Evolutionary conservation across 2,329 filamentous ascomycete species (phyloP).

Genomic region (Mollisiaceae sp.): DNA sequence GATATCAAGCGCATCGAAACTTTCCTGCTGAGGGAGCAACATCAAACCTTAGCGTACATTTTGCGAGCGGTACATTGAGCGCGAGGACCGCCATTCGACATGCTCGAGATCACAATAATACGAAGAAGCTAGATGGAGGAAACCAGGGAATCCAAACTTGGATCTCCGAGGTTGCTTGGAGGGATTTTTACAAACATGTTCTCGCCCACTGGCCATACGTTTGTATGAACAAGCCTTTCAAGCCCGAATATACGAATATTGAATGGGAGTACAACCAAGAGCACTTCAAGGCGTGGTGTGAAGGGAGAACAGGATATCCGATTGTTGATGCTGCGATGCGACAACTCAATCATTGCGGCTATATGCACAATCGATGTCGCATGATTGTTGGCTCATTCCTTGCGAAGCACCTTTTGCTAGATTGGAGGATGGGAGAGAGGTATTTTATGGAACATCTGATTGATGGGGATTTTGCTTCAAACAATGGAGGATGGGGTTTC

Average conservation of each 20-base stretch:
- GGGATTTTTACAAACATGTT: slow-evolving; percentile 89
- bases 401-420: slow-evolving; percentile 78
- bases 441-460: slow-evolving; percentile 78
- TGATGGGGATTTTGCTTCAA: slow-evolving; percentile 44
- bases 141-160: slow-evolving; percentile 70
- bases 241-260: slow-evolving; percentile 83
- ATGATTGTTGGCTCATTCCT: slow-evolving; percentile 87
- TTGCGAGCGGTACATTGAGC: slow-evolving; percentile 71
- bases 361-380: slow-evolving; percentile 84
- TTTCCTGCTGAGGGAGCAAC: slow-evolving; percentile 67
- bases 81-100: slow-evolving; percentile 68
- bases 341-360: slow-evolving; percentile 70
- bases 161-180: slow-evolving; percentile 85
- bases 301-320: slow-evolving; percentile 78
- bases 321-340: slow-evolving; percentile 89
- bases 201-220: slow-evolving; percentile 85
- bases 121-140: slow-evolving; percentile 69
- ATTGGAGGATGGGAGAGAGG: slow-evolving; percentile 82
- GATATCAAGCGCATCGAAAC: slow-evolving; percentile 70
- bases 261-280: slow-evolving; percentile 77
- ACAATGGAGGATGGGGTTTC: slow-evolving; percentile 45
- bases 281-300: slow-evolving; percentile 75
- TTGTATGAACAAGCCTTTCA: slow-evolving; percentile 80
- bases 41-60: slow-evolving; percentile 73
- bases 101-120: slow-evolving; percentile 67